Conservation (phyloP, 2,329 filamentous ascomycete genomes). For the Akanthomyces uredinophilus region DNA sequence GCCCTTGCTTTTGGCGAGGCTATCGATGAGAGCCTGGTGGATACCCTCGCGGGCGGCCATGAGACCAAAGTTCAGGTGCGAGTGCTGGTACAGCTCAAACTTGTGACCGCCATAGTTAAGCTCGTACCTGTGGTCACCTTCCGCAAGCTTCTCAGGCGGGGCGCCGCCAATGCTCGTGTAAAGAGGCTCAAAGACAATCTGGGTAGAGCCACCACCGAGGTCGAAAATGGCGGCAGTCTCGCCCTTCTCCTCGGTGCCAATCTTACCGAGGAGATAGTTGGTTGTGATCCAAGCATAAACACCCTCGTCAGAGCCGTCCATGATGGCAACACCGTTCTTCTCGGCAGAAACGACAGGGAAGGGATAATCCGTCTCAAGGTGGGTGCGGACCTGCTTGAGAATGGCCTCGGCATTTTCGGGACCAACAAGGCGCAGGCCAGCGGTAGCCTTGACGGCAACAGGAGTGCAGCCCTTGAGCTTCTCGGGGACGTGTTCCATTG, state of each 20-base stretch:
- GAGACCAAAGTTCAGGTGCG: constrained; percentile 91
- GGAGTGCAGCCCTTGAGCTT: constrained; percentile 88
- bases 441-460: constrained; percentile 95
- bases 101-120: constrained; percentile 84
- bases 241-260: constrained; percentile 83
- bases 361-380: constrained; percentile 83
- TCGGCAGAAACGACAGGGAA: constrained; percentile 88
- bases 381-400: constrained; percentile 73
- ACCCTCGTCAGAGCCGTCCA: constrained; percentile 95
- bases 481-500: constrained; percentile 78
- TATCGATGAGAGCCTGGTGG: constrained; percentile 68
- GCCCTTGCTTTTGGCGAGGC: constrained; percentile 60
- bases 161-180: constrained; percentile 74
- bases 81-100: constrained; percentile 96
- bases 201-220: constrained; percentile 91
- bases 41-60: constrained; percentile 91
- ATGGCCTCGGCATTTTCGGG: constrained; percentile 76
- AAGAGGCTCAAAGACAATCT: constrained; percentile 97
- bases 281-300: constrained; percentile 99
- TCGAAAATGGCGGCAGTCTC: constrained; percentile 94
- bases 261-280: constrained; percentile 97
- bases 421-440: constrained; percentile 84
- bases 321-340: constrained; percentile 86
- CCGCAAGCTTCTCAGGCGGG: constrained; percentile 77
- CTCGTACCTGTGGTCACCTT: constrained; percentile 93